phyloP scores from a whole-genome alignment of 1,139 yeast genomes.

The Candida labiduridarum region DNA sequence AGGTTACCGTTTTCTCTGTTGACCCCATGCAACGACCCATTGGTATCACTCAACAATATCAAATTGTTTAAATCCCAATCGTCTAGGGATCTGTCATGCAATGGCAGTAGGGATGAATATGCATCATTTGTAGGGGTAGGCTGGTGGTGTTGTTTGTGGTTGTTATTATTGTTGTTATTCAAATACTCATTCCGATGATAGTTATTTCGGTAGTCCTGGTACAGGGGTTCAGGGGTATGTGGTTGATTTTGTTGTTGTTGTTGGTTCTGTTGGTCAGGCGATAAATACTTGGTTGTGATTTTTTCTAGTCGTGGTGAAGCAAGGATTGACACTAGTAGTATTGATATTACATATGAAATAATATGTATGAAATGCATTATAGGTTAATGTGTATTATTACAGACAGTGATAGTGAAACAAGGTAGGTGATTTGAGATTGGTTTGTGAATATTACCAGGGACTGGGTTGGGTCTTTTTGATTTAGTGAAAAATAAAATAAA shows the following conservation, averaged over 20 bases:
- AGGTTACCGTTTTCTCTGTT: constrained; percentile 76
- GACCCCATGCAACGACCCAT: constrained; percentile 85
- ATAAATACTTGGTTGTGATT: constrained; percentile 18
- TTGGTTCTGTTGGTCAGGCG: constrained; percentile 10
- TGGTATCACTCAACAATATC: constrained; percentile 77
- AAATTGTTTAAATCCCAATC: constrained; percentile 65
- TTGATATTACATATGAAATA: constrained; percentile 8
- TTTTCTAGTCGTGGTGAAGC: constrained; percentile 31
- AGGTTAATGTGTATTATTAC: not conserved
- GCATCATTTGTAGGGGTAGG: constrained; percentile 6
- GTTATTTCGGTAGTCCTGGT: constrained; percentile 11
- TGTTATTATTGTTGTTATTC: constrained; percentile 10
- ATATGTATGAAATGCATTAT: constrained; percentile 5
- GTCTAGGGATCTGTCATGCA: constrained; percentile 43
- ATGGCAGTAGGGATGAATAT: constrained; percentile 26
- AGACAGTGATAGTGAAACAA: not conserved
- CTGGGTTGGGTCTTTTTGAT: too few species aligned
- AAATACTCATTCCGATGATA: constrained; percentile 9
- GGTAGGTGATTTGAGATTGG: too few species aligned
- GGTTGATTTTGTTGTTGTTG: constrained; percentile 8
- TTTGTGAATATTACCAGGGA: too few species aligned
- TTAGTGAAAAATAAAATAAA: too few species aligned
- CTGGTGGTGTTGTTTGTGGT: constrained; percentile 3
- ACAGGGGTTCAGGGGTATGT: not conserved
- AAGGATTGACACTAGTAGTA: constrained; percentile 11